These are phyloP conservation scores for Candida smagusa DNA, from an alignment of 1,139 yeast genomes.

Conservation along the genomic window DNA sequence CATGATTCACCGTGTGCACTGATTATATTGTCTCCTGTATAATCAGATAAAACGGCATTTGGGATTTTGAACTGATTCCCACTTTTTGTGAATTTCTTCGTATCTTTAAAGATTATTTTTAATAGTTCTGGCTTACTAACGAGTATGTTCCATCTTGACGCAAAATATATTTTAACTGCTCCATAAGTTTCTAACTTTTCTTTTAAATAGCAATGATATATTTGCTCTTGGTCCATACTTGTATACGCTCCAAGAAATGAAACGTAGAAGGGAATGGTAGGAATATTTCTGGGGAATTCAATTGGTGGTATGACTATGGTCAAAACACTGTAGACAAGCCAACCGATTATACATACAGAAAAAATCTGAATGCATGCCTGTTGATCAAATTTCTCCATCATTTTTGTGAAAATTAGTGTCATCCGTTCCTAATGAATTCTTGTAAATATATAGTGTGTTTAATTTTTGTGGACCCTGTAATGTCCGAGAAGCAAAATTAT, in stretches of 20 bases:
- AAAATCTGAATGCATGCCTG: too few relatives aligned
- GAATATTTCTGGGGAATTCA: conserved; percentile 42
- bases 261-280: conserved; percentile 62
- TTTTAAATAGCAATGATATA: conserved; percentile 29
- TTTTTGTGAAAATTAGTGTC: too few relatives aligned
- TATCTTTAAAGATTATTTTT: conserved; percentile 46
- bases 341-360: neutral
- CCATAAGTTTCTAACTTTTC: conserved; percentile 35
- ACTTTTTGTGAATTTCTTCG: conserved; percentile 51
- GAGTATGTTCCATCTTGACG: conserved; percentile 60
- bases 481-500: too few relatives aligned
- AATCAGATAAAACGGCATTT: conserved; percentile 50
- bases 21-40: conserved; percentile 62
- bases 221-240: conserved; percentile 46
- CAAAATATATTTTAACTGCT: conserved; percentile 60
- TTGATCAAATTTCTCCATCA: too few relatives aligned
- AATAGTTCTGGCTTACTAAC: conserved; percentile 50
- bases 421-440: too few relatives aligned
- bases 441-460: too few relatives aligned
- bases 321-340: conserved; percentile 6
- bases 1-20: conserved; percentile 59
- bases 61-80: conserved; percentile 63
- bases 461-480: too few relatives aligned
- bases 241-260: conserved; percentile 47
- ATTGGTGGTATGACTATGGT: conserved; percentile 27